Conservation (phyloP, 1,284 basidiomycete species). For the Phylloporus sp. region DNA sequence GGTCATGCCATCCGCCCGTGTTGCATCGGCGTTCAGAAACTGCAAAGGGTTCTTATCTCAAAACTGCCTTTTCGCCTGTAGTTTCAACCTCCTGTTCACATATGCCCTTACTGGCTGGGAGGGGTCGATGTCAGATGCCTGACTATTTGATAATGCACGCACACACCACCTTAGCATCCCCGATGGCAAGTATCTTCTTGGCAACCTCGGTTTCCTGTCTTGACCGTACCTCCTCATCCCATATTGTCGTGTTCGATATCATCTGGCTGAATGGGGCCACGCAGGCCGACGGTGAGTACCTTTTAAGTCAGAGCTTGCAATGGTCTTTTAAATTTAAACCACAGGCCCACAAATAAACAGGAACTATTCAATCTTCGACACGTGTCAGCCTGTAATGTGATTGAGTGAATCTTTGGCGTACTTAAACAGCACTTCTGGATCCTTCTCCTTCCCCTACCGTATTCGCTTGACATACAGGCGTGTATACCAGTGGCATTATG, state of each 20-base stretch:
- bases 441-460: background rate
- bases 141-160: too few relatives aligned
- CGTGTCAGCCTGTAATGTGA: constrained; percentile 41
- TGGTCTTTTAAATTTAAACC: too few relatives aligned
- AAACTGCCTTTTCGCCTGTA: too few relatives aligned
- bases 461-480: background rate
- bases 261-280: constrained; percentile 1
- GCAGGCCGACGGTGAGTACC: background rate
- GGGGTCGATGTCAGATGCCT: too few relatives aligned
- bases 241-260: background rate
- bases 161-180: background rate
- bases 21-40: too few relatives aligned
- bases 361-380: constrained; percentile 48
- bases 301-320: too few relatives aligned
- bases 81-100: too few relatives aligned
- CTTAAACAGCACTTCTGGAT: constrained; percentile 31
- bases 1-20: too few relatives aligned
- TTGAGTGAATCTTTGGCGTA: constrained; percentile 48
- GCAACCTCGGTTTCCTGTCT: background rate
- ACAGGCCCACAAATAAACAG: constrained; percentile 23
- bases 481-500: background rate
- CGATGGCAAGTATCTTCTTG: background rate
- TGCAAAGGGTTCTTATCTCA: too few relatives aligned
- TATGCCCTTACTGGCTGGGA: too few relatives aligned
- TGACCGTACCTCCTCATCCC: background rate